Evolutionary conservation across 2,329 filamentous ascomycete species (phyloP).

Genomic region (Tolypocladium capitatum): DNA sequence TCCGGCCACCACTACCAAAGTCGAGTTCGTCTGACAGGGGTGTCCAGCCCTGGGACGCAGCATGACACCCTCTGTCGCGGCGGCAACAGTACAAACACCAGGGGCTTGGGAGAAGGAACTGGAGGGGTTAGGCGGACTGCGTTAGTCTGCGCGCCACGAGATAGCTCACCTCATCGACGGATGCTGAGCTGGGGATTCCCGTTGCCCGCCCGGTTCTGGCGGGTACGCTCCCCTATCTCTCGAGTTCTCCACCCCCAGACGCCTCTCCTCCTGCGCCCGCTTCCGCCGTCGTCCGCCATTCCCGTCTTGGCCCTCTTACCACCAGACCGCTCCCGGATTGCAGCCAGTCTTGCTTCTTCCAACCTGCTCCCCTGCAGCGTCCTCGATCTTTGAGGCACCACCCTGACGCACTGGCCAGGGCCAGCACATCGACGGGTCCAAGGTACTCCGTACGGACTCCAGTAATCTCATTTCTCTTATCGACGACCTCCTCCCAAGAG

Average conservation of each 20-base stretch:
- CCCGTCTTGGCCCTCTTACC: background rate
- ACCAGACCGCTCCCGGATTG: too few relatives aligned
- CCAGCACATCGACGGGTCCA: background rate
- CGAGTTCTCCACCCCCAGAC: background rate
- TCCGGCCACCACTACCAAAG: too few relatives aligned
- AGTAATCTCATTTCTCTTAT: background rate
- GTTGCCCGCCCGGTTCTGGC: background rate
- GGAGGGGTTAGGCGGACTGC: background rate
- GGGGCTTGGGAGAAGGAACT: background rate
- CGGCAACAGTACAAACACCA: background rate
- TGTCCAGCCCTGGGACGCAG: background rate
- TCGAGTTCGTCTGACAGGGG: background rate
- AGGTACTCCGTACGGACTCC: background rate
- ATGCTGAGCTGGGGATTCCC: background rate
- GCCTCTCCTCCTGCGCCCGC: background rate
- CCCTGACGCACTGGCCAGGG: background rate
- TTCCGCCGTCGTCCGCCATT: background rate
- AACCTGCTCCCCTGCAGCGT: too few relatives aligned
- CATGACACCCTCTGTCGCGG: background rate
- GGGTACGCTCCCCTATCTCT: background rate
- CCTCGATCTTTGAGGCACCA: background rate
- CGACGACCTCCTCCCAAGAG: background rate
- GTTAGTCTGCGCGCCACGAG: background rate
- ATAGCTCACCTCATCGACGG: background rate
- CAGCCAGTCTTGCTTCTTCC: too few relatives aligned